phyloP scores from a whole-genome alignment of 305 asterid genomes.

The Euphrasia arctica region DNA sequence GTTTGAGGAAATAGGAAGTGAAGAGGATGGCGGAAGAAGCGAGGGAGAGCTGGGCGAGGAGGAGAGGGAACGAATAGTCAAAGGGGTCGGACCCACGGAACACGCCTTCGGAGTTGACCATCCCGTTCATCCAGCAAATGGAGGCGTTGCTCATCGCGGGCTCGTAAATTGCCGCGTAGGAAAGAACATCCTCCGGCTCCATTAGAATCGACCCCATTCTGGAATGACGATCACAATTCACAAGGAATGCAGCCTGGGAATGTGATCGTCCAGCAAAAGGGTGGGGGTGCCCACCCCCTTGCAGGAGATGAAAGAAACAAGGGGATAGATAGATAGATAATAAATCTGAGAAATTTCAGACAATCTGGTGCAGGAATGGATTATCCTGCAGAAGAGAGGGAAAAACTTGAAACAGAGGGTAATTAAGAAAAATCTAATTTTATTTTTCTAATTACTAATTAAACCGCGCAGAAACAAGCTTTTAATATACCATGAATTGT shows the following conservation, averaged over 20 bases:
- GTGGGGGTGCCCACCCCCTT: background rate
- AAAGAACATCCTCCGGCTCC: conserved; percentile 34
- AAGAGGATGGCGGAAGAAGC: conserved; percentile 28
- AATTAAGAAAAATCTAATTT: background rate
- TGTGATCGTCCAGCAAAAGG: background rate
- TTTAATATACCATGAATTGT: background rate
- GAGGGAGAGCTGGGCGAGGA: conserved; percentile 32
- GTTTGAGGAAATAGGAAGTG: conserved; percentile 29
- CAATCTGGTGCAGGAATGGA: background rate
- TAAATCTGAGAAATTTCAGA: background rate
- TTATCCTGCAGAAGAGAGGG: background rate
- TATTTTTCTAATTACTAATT: background rate
- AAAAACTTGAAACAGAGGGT: background rate
- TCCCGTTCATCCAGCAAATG: conserved; percentile 26
- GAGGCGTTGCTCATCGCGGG: conserved; percentile 25
- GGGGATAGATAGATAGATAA: background rate
- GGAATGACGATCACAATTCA: conserved; percentile 5
- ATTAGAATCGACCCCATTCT: conserved; percentile 34
- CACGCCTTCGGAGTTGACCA: conserved; percentile 32
- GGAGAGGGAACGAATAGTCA: conserved; percentile 32
- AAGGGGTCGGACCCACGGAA: conserved; percentile 26
- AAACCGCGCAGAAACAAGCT: background rate
- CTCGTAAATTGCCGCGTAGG: conserved; percentile 25
- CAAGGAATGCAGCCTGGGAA: background rate
- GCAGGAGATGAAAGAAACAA: too few species aligned